Base-by-base conservation (phyloP, 441 rosid species). In the Populus hybrid region DNA sequence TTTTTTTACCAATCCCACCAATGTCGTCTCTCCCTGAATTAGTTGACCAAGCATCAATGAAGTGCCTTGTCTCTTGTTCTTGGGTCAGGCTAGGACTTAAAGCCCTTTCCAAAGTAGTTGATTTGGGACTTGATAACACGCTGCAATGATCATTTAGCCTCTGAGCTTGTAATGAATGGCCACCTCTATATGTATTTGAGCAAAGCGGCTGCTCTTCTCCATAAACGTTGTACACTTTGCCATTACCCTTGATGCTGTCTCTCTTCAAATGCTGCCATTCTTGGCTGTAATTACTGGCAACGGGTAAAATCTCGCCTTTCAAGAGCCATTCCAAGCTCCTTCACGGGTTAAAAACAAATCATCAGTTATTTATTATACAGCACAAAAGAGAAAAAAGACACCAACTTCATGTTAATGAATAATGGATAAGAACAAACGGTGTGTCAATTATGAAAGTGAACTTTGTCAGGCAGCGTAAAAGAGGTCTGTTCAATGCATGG, bases 321-420 rank as follows among this genome's bases (percentile, higher is more conserved):
- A 84, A 82, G 87, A 88, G 87, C 97, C 97, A 91, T 31, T 91
- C 95, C 85, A 89, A 79, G 74, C 82, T 80, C 85, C 98, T 94
- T 88, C 93, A 87, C 68, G 79, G 81, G 78, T 53, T 31, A 80
- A 80, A 72, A 63, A 77, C 45, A 18, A 73, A 71, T 63, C 63
- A 74, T 67, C 26, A 36, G 33, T 50, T 56, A 74, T 40, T 76
- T 63, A 67, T 67, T 72, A 63, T 42, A 45, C 38, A 38, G 56
- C 72, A 75, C 73, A 69, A 38, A 82, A 71, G 69, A 29, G 61
- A 75, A 33, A 64, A 64, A 76, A 71, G 24, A 77, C 35, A 83
- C 36, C 75, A 35, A 78, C 74, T 64, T 59, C 76, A 67, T 68
- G 33, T 29, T 35, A 71, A 76, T 72, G 68, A 36, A 73, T 64